Evolutionary conservation across 2,329 filamentous ascomycete genomes (phyloP), one percentile per base, ranked within the genome.

Genomic region (Fonsecaea multimorphosa): DNA sequence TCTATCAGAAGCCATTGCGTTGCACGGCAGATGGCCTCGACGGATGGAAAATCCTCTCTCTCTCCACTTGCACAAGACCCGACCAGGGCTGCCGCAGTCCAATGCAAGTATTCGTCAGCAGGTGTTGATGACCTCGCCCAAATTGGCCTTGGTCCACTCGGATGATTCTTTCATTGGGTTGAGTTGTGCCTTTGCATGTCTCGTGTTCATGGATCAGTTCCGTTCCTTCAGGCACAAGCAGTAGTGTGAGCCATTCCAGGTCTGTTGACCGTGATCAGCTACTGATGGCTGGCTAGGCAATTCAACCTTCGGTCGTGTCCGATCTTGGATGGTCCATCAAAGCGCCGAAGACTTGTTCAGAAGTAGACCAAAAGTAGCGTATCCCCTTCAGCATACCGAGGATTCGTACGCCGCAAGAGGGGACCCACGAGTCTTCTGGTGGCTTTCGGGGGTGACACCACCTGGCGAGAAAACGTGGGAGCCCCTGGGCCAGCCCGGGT

Each of bases 401-500:
- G 2, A 7, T 9, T 34, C 32, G 38, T 19, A 19, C 6, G 6
- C 9, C 22, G 19, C 8, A 9, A 3, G 19, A 49, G 1, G 22
- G 22, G 3, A 11, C 40, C 44, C 44, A 49, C 9, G 44, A 27
- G 12, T 24, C 8, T 49, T 14, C 22, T 49, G 44, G 56, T 31
- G 27, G 27, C 16, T 14, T 49, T 36, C 38, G 19, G 22, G 22
- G 7, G 2, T 32, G 44, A 49, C 44, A 24, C 36, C 16, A n/a
- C 44, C 44, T 49, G 44, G 44, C 58, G n/a, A 22, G 16, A 32
- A 51, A 60, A 53, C 58, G 58, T 60, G 58, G 58, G 19, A 52
- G 14, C 22, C 44, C 49, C 27, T 24, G 22, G 2, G 31, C 31
- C 46, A n/a, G 31, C 29, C 19, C 19, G 16, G 16, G n/a, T 16